Percentiles rank a stretch among this genome's conserved stretches.
Conservation (phyloP, 148 eudicot genomes). For the Silene conica region DNA sequence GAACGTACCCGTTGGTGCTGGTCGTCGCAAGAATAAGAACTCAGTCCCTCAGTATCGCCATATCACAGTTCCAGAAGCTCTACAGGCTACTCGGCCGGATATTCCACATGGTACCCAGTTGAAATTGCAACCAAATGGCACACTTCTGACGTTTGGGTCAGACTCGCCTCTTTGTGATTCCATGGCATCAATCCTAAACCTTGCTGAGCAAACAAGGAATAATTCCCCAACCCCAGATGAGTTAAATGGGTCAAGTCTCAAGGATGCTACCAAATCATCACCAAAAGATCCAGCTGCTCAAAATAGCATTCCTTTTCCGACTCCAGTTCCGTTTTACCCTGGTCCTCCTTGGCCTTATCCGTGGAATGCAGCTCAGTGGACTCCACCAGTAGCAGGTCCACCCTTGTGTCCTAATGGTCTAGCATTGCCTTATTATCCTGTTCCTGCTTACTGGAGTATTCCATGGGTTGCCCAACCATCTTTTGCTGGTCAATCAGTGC, state of each 20-base stretch:
- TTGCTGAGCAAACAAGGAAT: slow-evolving; percentile 35
- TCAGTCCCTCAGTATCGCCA: slow-evolving; percentile 36
- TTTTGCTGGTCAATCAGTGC: slow-evolving; percentile 18
- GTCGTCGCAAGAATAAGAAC: slow-evolving; percentile 62
- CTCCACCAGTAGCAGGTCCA: slow-evolving; percentile 19
- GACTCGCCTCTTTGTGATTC: slow-evolving; percentile 55
- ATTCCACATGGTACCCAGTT: slow-evolving; percentile 41
- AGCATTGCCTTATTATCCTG: slow-evolving; percentile 46
- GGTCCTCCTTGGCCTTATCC: slow-evolving; percentile 49
- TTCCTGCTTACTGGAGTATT: slow-evolving; percentile 46
- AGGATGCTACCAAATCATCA: slow-evolving; percentile 16
- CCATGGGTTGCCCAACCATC: slow-evolving; percentile 38
- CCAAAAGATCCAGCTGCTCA: slow-evolving; percentile 16
- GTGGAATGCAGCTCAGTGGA: slow-evolving; percentile 21
- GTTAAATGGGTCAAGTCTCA: slow-evolving; percentile 28
- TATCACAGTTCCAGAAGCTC: slow-evolving; percentile 35
- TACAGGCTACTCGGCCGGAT: slow-evolving; percentile 24
- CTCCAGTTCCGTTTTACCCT: slow-evolving; percentile 38
- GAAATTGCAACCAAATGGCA: slow-evolving; percentile 30
- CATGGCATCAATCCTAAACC: slow-evolving; percentile 43
- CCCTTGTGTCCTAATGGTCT: slow-evolving; percentile 40
- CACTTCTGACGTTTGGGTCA: slow-evolving; percentile 41
- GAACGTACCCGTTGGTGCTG: slow-evolving; percentile 72
- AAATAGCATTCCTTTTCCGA: slow-evolving; percentile 28
- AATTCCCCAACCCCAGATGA: slow-evolving; percentile 29